phyloP scores from a whole-genome alignment of 2,329 filamentous ascomycete species.

The Byssothecium circinans region DNA sequence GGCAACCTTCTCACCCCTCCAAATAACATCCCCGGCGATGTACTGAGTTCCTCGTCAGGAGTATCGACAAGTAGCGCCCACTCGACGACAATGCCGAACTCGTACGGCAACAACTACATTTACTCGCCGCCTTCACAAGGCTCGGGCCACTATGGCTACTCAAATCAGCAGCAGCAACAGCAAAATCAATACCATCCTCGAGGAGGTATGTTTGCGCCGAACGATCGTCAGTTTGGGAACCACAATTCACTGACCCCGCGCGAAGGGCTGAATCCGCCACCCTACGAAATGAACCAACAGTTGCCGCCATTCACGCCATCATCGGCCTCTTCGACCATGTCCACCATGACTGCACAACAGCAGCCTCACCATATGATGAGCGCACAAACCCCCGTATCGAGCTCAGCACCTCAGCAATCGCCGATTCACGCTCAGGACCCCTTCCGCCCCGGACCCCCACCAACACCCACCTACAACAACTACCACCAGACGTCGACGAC shows the following conservation, averaged over 20 bases:
- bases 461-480: conserved; percentile 64
- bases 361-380: conserved; percentile 52
- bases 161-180: conserved; percentile 35
- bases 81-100: conserved; percentile 61
- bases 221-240: conserved; percentile 55
- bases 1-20: conserved; percentile 66
- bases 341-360: conserved; percentile 50
- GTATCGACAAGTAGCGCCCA: conserved; percentile 62
- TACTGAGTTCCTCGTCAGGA: conserved; percentile 63
- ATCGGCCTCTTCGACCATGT: conserved; percentile 53
- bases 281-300: conserved; percentile 64
- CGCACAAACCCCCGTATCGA: conserved; percentile 44
- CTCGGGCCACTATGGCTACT: conserved; percentile 59
- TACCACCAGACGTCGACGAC: conserved; percentile 57
- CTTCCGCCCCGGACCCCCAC: conserved; percentile 56
- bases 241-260: conserved; percentile 62
- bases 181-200: conserved; percentile 38
- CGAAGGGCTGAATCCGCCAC: conserved; percentile 66
- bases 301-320: conserved; percentile 65
- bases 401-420: conserved; percentile 47
- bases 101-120: conserved; percentile 62
- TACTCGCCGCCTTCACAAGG: conserved; percentile 59
- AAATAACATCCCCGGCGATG: conserved; percentile 61
- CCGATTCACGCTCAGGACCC: conserved; percentile 62
- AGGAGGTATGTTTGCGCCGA: conserved; percentile 58